Evolutionary conservation across 257 asterid genomes (phyloP).

Genomic region (Ilex aquifolium): DNA sequence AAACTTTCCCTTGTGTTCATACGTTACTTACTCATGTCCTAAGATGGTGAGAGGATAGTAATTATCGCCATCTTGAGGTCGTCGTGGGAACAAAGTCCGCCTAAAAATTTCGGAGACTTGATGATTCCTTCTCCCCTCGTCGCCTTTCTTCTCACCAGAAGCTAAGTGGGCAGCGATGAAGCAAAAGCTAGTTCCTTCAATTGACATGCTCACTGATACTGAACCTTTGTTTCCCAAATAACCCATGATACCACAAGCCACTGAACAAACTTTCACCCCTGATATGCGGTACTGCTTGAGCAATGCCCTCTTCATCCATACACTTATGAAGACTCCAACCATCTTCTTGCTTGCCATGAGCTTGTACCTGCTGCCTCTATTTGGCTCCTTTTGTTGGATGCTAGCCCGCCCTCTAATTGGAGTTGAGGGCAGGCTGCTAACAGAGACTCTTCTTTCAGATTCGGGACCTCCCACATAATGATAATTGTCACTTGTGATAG

Average conservation of each 20-base stretch:
- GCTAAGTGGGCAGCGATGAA: conserved; percentile 89
- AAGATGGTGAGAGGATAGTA: conserved; percentile 61
- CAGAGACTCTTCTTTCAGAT: conserved; percentile 8
- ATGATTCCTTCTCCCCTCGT: conserved; percentile 75
- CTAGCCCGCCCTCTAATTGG: conserved; percentile 18
- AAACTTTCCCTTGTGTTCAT: neutral
- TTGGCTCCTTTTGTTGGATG: conserved; percentile 15
- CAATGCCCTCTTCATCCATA: conserved; percentile 73
- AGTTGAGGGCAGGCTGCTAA: conserved; percentile 12
- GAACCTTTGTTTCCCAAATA: conserved; percentile 92
- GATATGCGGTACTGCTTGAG: conserved; percentile 42
- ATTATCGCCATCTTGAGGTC: conserved; percentile 35
- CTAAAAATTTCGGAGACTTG: conserved; percentile 80
- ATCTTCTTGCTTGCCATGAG: conserved; percentile 85
- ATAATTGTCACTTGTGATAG: conserved; percentile 45
- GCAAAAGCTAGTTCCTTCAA: conserved; percentile 81
- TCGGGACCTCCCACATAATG: conserved; percentile 13
- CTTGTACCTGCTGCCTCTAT: conserved; percentile 35
- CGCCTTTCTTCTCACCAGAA: conserved; percentile 94
- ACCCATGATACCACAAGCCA: conserved; percentile 96
- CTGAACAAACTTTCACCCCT: conserved; percentile 61
- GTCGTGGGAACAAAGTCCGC: conserved; percentile 64
- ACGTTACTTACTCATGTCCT: conserved; percentile 83
- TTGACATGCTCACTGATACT: conserved; percentile 67
- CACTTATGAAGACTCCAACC: conserved; percentile 93